Percentiles rank a stretch among this genome's conserved stretches.
phyloP scores from a whole-genome alignment of 768 basidiomycete species.

The Boletus insuetus region DNA sequence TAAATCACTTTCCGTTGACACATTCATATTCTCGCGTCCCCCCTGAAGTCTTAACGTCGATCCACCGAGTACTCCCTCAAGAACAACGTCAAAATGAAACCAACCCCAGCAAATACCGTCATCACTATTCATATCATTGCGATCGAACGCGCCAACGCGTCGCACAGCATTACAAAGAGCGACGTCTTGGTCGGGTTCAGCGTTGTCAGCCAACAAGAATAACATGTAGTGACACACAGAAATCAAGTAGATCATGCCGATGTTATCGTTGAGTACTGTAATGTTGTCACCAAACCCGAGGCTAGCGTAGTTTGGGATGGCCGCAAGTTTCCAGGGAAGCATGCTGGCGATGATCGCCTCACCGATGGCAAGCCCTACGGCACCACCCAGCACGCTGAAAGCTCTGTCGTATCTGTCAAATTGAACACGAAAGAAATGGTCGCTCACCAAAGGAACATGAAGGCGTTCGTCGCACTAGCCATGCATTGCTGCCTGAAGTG shows the following conservation, averaged over 20 bases:
- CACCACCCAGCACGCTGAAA: slow-evolving; percentile 63
- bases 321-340: slow-evolving; percentile 32
- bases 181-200: slow-evolving; percentile 40
- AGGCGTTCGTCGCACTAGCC: slow-evolving; percentile 76
- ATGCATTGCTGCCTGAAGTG: slow-evolving; percentile 83
- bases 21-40: slow-evolving; percentile 17
- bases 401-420: background rate
- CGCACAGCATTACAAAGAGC: slow-evolving; percentile 46
- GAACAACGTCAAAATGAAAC: slow-evolving; percentile 51
- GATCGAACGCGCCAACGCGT: slow-evolving; percentile 61
- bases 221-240: background rate
- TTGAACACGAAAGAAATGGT: background rate
- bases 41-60: slow-evolving; percentile 17
- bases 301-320: slow-evolving; percentile 29
- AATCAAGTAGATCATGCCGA: slow-evolving; percentile 37
- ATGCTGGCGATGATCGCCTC: slow-evolving; percentile 67
- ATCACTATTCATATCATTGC: slow-evolving; percentile 62
- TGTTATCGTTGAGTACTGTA: slow-evolving; percentile 43
- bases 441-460: slow-evolving; percentile 61
- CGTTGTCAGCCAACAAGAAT: background rate
- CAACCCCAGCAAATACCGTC: slow-evolving; percentile 54
- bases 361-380: slow-evolving; percentile 68
- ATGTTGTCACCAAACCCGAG: slow-evolving; percentile 35
- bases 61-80: slow-evolving; percentile 59
- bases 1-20: no score